Percentiles rank a stretch among this genome's conserved stretches.
Conservation (phyloP, 352 stramenopile genomes). For the Phytophthora chlamydospora region DNA sequence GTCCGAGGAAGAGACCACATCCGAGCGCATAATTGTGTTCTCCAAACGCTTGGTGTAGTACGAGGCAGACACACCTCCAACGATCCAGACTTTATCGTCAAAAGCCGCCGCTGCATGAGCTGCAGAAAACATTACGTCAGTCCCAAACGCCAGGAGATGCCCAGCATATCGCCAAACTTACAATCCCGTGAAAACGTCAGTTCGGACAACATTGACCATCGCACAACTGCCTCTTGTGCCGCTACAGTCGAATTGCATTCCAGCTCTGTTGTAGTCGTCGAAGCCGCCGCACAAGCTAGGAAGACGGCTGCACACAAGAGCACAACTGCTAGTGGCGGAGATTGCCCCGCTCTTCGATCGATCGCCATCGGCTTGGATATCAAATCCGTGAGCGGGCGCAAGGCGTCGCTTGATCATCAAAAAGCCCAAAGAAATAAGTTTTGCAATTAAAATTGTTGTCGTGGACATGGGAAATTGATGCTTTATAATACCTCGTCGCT, state of each 20-base stretch:
- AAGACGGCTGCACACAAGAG: neutral
- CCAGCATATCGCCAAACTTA: conserved; percentile 18
- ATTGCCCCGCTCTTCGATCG: conserved; percentile 1
- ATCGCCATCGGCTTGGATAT: conserved; percentile 19
- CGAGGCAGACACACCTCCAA: conserved; percentile 70
- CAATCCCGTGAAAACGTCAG: conserved; percentile 77
- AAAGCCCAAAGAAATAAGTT: too few relatives aligned
- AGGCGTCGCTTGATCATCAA: conserved; percentile 16
- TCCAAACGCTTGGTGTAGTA: conserved; percentile 84
- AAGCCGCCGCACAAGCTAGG: conserved; percentile 1
- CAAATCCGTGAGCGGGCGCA: conserved; percentile 19
- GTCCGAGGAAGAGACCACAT: conserved; percentile 67
- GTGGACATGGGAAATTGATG: neutral
- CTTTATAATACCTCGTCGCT: neutral
- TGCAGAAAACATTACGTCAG: conserved; percentile 23
- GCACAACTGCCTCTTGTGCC: conserved; percentile 46
- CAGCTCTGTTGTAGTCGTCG: conserved; percentile 26
- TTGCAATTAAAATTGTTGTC: neutral
- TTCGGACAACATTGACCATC: conserved; percentile 56
- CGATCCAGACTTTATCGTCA: conserved; percentile 66
- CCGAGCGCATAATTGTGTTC: conserved; percentile 67
- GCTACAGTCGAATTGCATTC: conserved; percentile 58
- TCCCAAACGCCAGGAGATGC: neutral
- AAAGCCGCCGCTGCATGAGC: conserved; percentile 72
- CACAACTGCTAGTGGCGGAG: conserved; percentile 1